phyloP scores from a whole-genome alignment of 768 basidiomycete species.

The Strobilomyces echinocephalus region DNA sequence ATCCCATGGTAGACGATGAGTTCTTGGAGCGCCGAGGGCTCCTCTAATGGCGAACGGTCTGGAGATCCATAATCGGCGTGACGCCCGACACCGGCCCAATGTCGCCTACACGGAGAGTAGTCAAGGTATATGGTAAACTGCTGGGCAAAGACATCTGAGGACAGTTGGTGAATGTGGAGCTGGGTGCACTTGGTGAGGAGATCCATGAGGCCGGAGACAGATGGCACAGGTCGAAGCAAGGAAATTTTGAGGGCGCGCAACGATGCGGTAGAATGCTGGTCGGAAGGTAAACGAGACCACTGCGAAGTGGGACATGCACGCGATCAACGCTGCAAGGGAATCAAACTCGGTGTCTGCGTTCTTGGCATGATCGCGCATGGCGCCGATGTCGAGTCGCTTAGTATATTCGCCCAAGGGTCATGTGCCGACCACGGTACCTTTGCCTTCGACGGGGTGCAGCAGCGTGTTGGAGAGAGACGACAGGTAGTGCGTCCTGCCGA shows the following conservation, averaged over 20 bases:
- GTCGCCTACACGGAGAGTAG: conserved; percentile 10
- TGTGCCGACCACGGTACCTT: conserved; percentile 7
- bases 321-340: conserved; percentile 10
- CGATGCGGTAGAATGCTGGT: conserved; percentile 11
- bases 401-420: conserved; percentile 21
- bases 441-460: conserved; percentile 10
- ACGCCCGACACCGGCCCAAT: no score
- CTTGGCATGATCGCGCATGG: conserved; percentile 13
- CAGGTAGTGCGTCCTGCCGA: conserved; percentile 16
- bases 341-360: conserved; percentile 1
- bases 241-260: conserved; percentile 22
- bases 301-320: conserved; percentile 15
- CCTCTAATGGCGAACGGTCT: not conserved
- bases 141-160: conserved; percentile 8
- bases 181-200: conserved; percentile 12
- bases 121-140: conserved; percentile 10
- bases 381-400: conserved; percentile 25
- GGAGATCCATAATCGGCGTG: no score
- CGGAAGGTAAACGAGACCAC: conserved; percentile 18
- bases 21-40: conserved; percentile 16
- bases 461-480: conserved; percentile 16
- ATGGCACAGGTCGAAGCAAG: not conserved
- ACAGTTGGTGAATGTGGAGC: conserved; percentile 16
- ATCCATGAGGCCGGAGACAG: not conserved
- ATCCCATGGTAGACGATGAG: conserved; percentile 16